Percentiles rank a stretch among this genome's conserved stretches.
These are phyloP conservation scores for Aspergillus brasiliensis DNA, from an alignment of 2,329 filamentous ascomycete genomes.

Conservation along the genomic window DNA sequence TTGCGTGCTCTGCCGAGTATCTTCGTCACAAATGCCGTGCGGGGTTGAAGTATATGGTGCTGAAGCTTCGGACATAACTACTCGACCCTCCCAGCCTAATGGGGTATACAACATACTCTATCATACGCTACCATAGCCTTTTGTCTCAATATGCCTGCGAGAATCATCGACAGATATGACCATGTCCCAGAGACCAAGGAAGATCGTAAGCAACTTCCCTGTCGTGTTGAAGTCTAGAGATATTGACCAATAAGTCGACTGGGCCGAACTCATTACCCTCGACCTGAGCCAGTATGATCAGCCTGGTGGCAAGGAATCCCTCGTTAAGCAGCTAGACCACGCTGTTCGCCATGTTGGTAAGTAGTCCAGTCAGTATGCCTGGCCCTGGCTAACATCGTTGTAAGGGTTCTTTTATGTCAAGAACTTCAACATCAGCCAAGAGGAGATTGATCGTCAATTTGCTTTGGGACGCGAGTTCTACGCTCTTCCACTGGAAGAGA, in stretches of 20 bases:
- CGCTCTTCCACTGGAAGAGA: conserved; percentile 58
- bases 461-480: conserved; percentile 63
- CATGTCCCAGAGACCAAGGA: conserved; percentile 53
- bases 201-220: conserved; percentile 26
- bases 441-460: conserved; percentile 63
- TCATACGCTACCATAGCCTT: background rate
- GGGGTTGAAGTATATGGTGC: conserved; percentile 11
- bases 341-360: conserved; percentile 52
- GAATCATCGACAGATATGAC: conserved; percentile 42
- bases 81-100: background rate
- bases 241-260: conserved; percentile 38
- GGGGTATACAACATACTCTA: background rate
- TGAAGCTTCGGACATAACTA: background rate
- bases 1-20: conserved; percentile 29
- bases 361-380: too few relatives aligned
- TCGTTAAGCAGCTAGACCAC: conserved; percentile 58
- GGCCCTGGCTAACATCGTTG: conserved; percentile 10
- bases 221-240: background rate
- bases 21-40: conserved; percentile 11
- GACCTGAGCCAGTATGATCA: conserved; percentile 58
- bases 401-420: conserved; percentile 64
- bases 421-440: conserved; percentile 63
- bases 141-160: conserved; percentile 26
- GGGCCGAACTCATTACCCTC: conserved; percentile 61
- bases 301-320: conserved; percentile 56